These are phyloP conservation scores for Talaromyces amestolkiae DNA, from an alignment of 2,329 filamentous ascomycete species.

Conservation along the genomic window DNA sequence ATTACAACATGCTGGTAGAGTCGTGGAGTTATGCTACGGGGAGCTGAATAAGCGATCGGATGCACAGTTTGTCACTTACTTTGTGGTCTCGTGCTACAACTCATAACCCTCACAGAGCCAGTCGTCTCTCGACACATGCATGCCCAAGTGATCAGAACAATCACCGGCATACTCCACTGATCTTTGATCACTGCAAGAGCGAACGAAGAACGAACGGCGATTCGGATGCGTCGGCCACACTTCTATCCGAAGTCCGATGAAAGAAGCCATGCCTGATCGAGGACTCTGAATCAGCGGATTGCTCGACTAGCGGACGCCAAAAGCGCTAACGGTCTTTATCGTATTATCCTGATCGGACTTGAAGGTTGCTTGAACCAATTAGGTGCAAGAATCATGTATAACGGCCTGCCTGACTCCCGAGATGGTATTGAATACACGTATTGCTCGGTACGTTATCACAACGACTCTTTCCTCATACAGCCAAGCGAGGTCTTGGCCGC, in stretches of 20 bases:
- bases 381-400: not conserved
- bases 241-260: slow-evolving; percentile 1
- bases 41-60: not conserved
- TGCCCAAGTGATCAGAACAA: not conserved
- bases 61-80: not conserved
- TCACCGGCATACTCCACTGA: not conserved
- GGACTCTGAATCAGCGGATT: slow-evolving; percentile 1
- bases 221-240: slow-evolving; percentile 3
- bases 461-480: not conserved
- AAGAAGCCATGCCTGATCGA: not conserved
- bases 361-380: not conserved
- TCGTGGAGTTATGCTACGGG: not conserved
- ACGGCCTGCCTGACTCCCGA: not conserved
- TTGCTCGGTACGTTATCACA: no score
- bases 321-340: not conserved
- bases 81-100: not conserved
- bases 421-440: not conserved
- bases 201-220: not conserved
- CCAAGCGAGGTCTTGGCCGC: slow-evolving; percentile 4
- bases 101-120: no score
- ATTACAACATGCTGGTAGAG: not conserved
- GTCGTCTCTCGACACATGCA: not conserved
- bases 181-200: not conserved
- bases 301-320: not conserved
- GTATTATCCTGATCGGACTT: not conserved